Evolutionary conservation across 495 filamentous ascomycete genomes (phyloP), one percentile per base, ranked within the genome.

Genomic region (Terfezia claveryi): DNA sequence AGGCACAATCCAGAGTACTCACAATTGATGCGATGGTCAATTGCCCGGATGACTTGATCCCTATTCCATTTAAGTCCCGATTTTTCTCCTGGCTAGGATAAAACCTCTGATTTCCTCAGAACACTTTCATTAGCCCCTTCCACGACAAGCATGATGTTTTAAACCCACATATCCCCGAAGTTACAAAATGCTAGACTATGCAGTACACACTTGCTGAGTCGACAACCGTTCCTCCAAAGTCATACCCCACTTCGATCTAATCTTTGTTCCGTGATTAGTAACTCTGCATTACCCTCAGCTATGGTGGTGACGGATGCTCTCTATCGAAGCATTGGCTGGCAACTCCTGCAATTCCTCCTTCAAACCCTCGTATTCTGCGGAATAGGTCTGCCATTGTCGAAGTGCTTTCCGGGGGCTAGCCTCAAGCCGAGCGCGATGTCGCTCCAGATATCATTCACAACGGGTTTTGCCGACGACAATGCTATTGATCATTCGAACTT

Each of bases 351-450:
- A 75, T 59, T 87, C 84, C 55, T 91, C 83, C 61, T 81, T 87
- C 56, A 96, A 71, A 11, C 77, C 79, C 59, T 93, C 85, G 66
- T 96, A 98, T 60, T 95, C 92, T 14, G 81, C 74, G 61, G 93
- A 88, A 78, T 80, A 91, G 53, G 76, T 80, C 62, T 85, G 81
- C 91, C 89, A 96, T 68, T 88, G 79, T 49, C 76, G 77, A 17
- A 96, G 75, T 3, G 87, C 80, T 59, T 83, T 74, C 20, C 76
- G 75, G 10, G n/a, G 95, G 79, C 61, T 87, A 12, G 75, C 75
- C 66, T 94, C 84, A 23, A 95, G 77, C 10, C 78, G 72, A 54
- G 77, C 70, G 20, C 85, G 79, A 58, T 84, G 86, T 54, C 76
- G 76, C 62, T 94, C n/a, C 59, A 56, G 36, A 58, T 17, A 32